Conservation (phyloP, 805 yeast species). For the Saccharomycopsis capsularis region DNA sequence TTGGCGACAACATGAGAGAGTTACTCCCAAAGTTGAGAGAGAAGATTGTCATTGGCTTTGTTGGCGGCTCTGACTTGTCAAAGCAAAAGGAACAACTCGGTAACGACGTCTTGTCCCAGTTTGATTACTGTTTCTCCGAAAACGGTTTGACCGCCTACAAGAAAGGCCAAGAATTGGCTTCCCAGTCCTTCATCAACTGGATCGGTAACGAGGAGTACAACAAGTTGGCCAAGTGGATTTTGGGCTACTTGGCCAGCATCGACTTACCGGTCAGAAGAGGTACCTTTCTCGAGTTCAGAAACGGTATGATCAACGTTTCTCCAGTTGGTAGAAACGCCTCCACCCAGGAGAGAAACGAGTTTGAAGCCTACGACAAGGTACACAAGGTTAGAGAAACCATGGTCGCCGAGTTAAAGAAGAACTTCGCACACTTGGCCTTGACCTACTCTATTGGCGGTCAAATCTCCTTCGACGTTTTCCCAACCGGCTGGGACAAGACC, state of each 20-base stretch:
- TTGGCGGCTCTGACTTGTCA: slow-evolving; percentile 92
- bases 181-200: slow-evolving; percentile 93
- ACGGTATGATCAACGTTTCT: slow-evolving; percentile 97
- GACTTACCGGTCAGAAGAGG: slow-evolving; percentile 98
- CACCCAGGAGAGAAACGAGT: slow-evolving; percentile 87
- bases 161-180: slow-evolving; percentile 77
- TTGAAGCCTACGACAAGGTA: slow-evolving; percentile 73
- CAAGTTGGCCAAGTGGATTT: slow-evolving; percentile 76
- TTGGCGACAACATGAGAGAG: slow-evolving; percentile 71
- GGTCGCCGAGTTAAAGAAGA: slow-evolving; percentile 76
- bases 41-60: slow-evolving; percentile 93
- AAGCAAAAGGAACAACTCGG: slow-evolving; percentile 98
- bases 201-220: slow-evolving; percentile 93
- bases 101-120: slow-evolving; percentile 61
- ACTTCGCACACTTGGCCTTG: slow-evolving; percentile 76
- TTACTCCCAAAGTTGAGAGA: slow-evolving; percentile 70
- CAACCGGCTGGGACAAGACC: slow-evolving; percentile 99
- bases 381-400: slow-evolving; percentile 77
- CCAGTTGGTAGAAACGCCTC: slow-evolving; percentile 99
- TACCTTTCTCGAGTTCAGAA: slow-evolving; percentile 97
- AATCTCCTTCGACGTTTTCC: slow-evolving; percentile 98
- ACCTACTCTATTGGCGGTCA: slow-evolving; percentile 99
- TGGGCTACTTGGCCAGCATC: slow-evolving; percentile 74
- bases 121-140: slow-evolving; percentile 95
- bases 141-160: slow-evolving; percentile 98